Evolutionary conservation across 2,329 filamentous ascomycete species (phyloP), one percentile per base, ranked within the genome.

Genomic region (Fusarium robinianum): DNA sequence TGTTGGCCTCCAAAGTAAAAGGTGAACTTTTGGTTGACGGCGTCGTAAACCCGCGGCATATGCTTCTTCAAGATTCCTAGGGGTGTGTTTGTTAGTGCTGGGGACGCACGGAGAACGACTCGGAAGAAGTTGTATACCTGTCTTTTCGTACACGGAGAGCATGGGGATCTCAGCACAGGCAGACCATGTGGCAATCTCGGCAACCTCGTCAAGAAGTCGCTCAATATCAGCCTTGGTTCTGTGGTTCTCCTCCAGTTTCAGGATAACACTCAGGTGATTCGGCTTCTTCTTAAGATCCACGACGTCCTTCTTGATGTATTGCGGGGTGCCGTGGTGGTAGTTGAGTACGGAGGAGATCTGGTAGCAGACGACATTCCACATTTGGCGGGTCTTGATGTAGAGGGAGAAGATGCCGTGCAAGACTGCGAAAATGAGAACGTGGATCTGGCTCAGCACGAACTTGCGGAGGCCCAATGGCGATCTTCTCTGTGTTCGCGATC

Each of bases 261-360:
- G 71, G 41, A 97, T 85, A 8, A 95, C 85, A 63, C 90, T 96
- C 36, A 99, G 68, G 64, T 99, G 94, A 55, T 87, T 81, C 3
- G 94, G 94, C 48, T 95, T 70, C 59, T 86, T 83, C 45, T 76
- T 78, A 44, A 99, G 70, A 8, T 79, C 77, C 66, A 83, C 83
- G 17, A 97, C 85, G 71, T 99, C 94, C 62, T 87, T 85, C 62
- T 86, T 84, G 58, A 99, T 96, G 64, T 96, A 83, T 65, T 95
- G 89, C 6, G 94, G 94, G 1, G 92, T 95, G 38, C 89, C 88
- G 69, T 99, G 94, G 72, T 99, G 95, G 72, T 99, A 94, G 67
- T 92, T 91, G 41, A 95, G 76, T 49, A 97, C 80, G 8, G 89
- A 88, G 39, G 90, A 81, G 53, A 92, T 73, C 47, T 88, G 84